Percentiles rank a stretch among this genome's conserved stretches.
These are phyloP conservation scores for Claviceps purpurea DNA, from an alignment of 2,329 filamentous ascomycete species.

Conservation along the genomic window DNA sequence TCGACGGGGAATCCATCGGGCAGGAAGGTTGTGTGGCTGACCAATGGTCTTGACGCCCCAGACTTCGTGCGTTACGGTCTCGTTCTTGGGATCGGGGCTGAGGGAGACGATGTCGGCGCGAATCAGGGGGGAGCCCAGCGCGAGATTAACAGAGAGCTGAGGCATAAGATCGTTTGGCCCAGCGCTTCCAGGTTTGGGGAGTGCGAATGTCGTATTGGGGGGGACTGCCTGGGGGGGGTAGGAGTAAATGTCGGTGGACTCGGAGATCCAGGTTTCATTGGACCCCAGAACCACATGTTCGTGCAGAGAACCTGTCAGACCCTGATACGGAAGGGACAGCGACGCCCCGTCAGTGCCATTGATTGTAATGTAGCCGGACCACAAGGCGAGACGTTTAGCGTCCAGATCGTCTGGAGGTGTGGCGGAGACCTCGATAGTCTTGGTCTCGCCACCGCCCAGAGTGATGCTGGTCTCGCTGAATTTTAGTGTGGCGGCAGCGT, in stretches of 20 bases:
- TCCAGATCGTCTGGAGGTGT: constrained; percentile 2
- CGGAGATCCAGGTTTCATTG: constrained; percentile 15
- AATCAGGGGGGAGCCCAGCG: constrained; percentile 31
- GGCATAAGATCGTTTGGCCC: constrained; percentile 23
- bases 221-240: constrained; percentile 8
- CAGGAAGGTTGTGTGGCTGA: constrained; percentile 27
- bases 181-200: constrained; percentile 27
- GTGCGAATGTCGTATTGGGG: constrained; percentile 25
- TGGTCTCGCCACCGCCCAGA: constrained; percentile 1
- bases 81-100: constrained; percentile 9
- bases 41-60: constrained; percentile 29
- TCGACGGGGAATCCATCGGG: constrained; percentile 16
- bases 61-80: constrained; percentile 14
- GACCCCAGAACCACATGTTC: constrained; percentile 12
- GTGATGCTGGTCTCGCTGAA: constrained; percentile 5
- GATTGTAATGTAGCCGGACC: constrained; percentile 7
- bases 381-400: constrained; percentile 5
- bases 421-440: constrained; percentile 4
- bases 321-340: constrained; percentile 28
- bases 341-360: constrained; percentile 25
- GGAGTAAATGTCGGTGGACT: constrained; percentile 12
- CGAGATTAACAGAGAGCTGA: constrained; percentile 25
- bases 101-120: constrained; percentile 32
- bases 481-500: constrained; percentile 24
- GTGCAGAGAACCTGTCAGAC: constrained; percentile 23